Conservation (phyloP, 2,329 filamentous ascomycete species). For the Tolypocladium tundrense region DNA sequence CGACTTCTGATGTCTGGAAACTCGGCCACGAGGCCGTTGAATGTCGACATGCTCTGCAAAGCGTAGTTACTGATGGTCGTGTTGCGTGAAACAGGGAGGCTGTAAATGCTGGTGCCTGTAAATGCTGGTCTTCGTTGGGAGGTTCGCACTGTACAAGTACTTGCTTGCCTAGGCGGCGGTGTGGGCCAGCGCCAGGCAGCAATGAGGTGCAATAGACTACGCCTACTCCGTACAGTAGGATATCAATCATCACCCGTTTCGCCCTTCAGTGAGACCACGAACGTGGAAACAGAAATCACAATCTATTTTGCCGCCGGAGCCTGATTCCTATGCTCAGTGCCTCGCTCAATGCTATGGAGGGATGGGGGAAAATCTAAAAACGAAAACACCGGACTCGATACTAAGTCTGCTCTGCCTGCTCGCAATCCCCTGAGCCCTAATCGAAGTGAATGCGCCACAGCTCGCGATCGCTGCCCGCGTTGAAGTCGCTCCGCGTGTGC, state of each 20-base stretch:
- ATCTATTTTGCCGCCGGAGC: not conserved
- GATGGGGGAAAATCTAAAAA: not conserved
- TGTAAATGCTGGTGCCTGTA: too few species aligned
- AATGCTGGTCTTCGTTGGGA: not conserved
- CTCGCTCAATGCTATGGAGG: not conserved
- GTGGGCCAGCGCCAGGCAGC: not conserved
- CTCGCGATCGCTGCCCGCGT: conserved; percentile 31
- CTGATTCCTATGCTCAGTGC: not conserved
- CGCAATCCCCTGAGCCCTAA: conserved; percentile 7
- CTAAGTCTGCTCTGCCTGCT: not conserved
- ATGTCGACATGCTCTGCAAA: conserved; percentile 58
- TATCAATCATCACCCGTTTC: not conserved
- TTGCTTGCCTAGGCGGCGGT: not conserved
- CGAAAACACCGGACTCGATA: not conserved
- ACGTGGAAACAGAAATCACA: not conserved
- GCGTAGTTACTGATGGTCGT: not conserved
- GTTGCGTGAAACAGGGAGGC: not conserved
- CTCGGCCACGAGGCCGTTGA: conserved; percentile 61
- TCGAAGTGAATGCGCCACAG: conserved; percentile 43
- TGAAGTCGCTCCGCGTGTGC: conserved; percentile 38
- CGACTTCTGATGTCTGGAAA: conserved; percentile 68
- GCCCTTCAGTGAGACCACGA: not conserved
- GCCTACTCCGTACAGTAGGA: too few species aligned
- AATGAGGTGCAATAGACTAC: not conserved
- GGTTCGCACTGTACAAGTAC: not conserved